Base-by-base conservation (phyloP, 2,329 filamentous ascomycete genomes). In the Sporothrix protearum region DNA sequence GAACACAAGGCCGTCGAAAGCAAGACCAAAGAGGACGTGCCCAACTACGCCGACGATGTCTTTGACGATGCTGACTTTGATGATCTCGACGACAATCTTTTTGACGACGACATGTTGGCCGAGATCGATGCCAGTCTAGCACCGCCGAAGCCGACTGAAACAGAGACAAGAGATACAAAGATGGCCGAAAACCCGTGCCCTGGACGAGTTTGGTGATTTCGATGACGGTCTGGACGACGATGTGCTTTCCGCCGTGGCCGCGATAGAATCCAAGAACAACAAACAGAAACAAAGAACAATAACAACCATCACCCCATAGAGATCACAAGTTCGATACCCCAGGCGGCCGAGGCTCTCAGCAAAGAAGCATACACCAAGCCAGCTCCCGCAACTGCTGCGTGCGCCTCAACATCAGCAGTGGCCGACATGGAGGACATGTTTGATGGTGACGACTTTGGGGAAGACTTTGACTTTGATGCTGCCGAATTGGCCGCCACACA, bases 401-500 rank as follows among this genome's bases (percentile, higher is more conserved):
- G 22, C 68, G 7, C 45, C 71, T 74, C 36, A 3, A 45, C 8
- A 28, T 36, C n/a, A 19, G 63, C 75, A 77, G 68, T 78, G 28
- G 74, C 74, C 16, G 77, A 77, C 45, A 76, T 77, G 69, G 82
- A 84, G 53, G 83, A 84, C 74, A 78, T 82, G 51, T 89, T 86
- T 75, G 91, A 88, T 72, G 92, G 93, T 81, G 93, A 93, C 28
- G 64, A 67, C 76, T 93, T 93, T 83, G 91, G 89, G 63, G 87
- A 86, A 75, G 83, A 88, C 76, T 85, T 89, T 80, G 93, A 97
- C 80, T 91, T 93, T 77, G 92, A 95, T 76, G 89, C 91, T 73
- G 89, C 89, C 75, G 91, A 94, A 80, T 81, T 90, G 75, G 88
- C 88, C 77, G 91, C 91, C 63, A 93, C 91, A 66, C 90, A 96